Base-by-base conservation (phyloP, 257 asterid species). In the Ballota nigra region DNA sequence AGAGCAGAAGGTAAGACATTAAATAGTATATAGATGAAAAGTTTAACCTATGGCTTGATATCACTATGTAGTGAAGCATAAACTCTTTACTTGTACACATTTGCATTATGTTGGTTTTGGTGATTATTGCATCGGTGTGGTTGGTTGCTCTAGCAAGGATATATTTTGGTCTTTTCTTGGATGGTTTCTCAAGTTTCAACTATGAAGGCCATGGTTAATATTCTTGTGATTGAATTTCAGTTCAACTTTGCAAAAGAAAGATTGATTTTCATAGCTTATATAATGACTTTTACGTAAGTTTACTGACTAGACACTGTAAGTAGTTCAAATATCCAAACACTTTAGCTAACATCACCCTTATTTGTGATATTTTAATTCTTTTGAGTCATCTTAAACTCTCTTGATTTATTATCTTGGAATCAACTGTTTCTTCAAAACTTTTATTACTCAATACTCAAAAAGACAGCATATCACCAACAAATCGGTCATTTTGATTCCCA, bases 171-270 rank as follows among this genome's bases (percentile, higher is more conserved):
- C 64, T 33, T 3, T 9, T 33, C 49, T 51, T 19, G 34, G 49
- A 31, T 51, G 36, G 33, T 52, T 65, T 28, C 63, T 68, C 56
- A n/a, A 10, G n/a, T n/a, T 49, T 19, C 2, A 47, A 47, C 13
- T 29, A 68, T 29, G 49, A 41, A 18, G 53, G n/a, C 18, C 60
- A 24, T 29, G 5, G 38, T 31, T 68, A 34, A 20, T 34, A 53
- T 4, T 69, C 65, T 53, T 6, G 64, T 53, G 24, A 43, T 53
- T 29, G 47, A 52, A 53, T 69, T 68, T 69, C 62, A 67, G 62
- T 31, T 43, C 71, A 36, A 66, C 24, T 67, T 26, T 29, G 29
- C 72, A 49, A 9, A n/a, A 24, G 11, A 43, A 20, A 67, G 53
- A 8, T 31, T 29, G 15, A 26, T 26, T 49, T 65, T 49, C 18